phyloP scores from a whole-genome alignment of 495 filamentous ascomycete genomes.

The Astrocystis sublimbata region DNA sequence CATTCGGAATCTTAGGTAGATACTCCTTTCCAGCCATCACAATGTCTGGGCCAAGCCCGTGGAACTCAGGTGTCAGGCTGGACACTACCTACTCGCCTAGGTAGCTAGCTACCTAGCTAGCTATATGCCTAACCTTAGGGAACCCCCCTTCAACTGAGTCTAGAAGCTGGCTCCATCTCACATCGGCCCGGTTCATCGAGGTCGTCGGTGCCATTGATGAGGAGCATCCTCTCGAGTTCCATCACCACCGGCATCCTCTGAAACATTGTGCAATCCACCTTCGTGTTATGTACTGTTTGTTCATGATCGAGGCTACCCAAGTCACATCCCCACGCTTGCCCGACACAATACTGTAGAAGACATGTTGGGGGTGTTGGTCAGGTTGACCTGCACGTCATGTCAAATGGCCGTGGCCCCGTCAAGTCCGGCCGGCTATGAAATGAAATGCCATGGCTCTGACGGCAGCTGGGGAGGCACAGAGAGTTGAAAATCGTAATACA shows the following conservation, averaged over 20 bases:
- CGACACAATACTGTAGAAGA: background rate
- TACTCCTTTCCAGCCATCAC: no score
- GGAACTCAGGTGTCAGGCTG: no score
- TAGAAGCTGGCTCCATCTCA: background rate
- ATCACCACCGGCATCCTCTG: background rate
- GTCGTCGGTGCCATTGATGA: background rate
- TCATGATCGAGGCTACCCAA: background rate
- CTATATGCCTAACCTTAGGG: no score
- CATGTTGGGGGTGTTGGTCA: background rate
- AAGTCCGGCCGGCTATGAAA: background rate
- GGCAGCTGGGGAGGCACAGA: background rate
- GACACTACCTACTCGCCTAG: no score
- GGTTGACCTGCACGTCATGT: conserved; percentile 8
- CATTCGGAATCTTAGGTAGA: no score
- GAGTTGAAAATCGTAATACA: background rate
- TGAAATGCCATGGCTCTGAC: background rate
- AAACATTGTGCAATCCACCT: background rate
- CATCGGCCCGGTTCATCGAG: conserved; percentile 18
- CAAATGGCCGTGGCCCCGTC: background rate
- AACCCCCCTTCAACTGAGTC: background rate
- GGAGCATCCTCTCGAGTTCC: background rate
- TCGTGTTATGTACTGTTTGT: background rate
- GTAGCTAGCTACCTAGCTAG: background rate
- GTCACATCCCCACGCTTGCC: background rate
- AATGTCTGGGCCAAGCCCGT: no score